Evolutionary conservation across 116 monocot genomes (phyloP).

Genomic region (Dioscorea cayenensis): DNA sequence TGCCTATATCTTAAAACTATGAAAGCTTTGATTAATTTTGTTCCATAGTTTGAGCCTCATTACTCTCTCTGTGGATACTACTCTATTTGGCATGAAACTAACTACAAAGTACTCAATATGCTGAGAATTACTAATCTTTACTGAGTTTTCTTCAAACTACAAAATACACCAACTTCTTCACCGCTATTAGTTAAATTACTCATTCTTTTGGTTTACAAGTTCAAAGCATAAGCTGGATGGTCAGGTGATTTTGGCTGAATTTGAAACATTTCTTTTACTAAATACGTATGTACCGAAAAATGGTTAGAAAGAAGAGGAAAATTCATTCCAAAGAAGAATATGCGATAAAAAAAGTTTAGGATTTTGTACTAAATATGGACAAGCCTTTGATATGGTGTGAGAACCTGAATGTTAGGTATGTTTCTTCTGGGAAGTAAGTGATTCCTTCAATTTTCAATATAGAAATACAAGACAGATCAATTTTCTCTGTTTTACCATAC

Average conservation of each 20-base stretch:
- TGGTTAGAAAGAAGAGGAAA: conserved; percentile 98
- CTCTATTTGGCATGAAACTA: too few species aligned
- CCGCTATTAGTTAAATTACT: neutral
- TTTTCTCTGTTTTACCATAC: too few species aligned
- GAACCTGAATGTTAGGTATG: conserved; percentile 94
- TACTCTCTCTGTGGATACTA: too few species aligned
- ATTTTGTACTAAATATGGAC: conserved; percentile 66
- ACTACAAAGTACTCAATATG: neutral
- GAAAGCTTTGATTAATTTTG: too few species aligned
- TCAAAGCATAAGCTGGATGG: conserved; percentile 94
- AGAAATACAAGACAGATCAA: too few species aligned
- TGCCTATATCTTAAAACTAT: too few species aligned
- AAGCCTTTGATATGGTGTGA: conserved; percentile 96
- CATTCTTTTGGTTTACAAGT: conserved; percentile 32
- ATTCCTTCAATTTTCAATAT: neutral
- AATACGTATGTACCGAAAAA: conserved; percentile 95
- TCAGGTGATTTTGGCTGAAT: conserved; percentile 93
- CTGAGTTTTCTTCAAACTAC: neutral
- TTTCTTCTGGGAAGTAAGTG: neutral
- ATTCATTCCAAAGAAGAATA: conserved; percentile 83
- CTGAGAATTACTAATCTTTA: neutral
- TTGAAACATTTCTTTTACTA: conserved; percentile 64
- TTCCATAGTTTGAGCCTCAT: too few species aligned
- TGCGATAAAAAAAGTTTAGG: conserved; percentile 93
- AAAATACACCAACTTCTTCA: conserved; percentile 13